Evolutionary conservation across 208 protist species (phyloP), one percentile per base, ranked within the genome.

Genomic region (Tetramitus jugosus): DNA sequence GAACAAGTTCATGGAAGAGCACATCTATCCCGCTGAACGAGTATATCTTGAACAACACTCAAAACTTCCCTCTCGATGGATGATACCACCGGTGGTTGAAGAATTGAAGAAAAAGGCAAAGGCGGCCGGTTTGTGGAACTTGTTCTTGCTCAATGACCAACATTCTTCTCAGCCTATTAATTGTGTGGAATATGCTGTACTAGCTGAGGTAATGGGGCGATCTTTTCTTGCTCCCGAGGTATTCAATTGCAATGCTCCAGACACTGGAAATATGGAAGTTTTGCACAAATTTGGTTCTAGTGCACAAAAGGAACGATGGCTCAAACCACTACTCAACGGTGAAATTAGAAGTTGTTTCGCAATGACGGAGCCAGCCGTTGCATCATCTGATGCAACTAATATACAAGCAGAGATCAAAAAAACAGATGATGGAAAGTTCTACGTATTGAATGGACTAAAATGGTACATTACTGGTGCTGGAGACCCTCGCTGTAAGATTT

Each of bases 231-330:
- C 60, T 35, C 29, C 53, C 4, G 42, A 74, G 53, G 74, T 86
- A 26, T 90, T 86, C 76, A 92, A 92, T 80, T 87, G 86, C 43
- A 20, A 26, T 45, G 86, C 84, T 8, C 85, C 85, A 29, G 90
- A 93, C 80, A 92, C 87, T 10, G 90, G 90, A 39, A 94, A 94
- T 81, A 93, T 93, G 89, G 90, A 94, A 76, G 80, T 91, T 14
- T 82, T 89, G 13, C 8, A 43, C 2, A 76, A 39, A 52, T 88
- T 88, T 78, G 89, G 89, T 37, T 89, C 83, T 4, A 13, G 23
- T 20, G 80, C 82, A 62, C 89, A 92, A 69, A 83, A 92, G 76
- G 40, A 81, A 39, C 40, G 77, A 33, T 93, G 85, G 85, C 83
- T 93, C 31, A 53, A 45, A 39, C 90, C 90, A 43, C 79, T 93